Evolutionary conservation across 768 basidiomycete species (phyloP).

Genomic region (Cystofilobasidium ferigula): DNA sequence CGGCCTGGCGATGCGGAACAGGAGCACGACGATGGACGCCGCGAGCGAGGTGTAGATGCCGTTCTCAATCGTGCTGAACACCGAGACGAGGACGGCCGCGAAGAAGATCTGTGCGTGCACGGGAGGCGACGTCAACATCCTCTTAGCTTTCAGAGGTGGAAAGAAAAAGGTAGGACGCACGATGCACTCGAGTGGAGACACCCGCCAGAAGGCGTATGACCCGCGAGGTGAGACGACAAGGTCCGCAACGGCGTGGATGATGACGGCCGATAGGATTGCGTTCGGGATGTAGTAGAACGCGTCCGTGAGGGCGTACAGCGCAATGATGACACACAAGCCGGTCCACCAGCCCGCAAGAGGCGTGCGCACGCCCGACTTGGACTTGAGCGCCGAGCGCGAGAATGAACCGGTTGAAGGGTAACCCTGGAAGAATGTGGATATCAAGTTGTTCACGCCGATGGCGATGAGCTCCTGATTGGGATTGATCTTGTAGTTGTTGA

Average conservation of each 20-base stretch:
- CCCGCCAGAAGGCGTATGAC: constrained; percentile 83
- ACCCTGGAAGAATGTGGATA: constrained; percentile 78
- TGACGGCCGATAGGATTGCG: constrained; percentile 18
- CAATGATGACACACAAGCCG: constrained; percentile 78
- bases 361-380: constrained; percentile 91
- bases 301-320: constrained; percentile 80
- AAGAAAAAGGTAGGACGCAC: constrained; percentile 40
- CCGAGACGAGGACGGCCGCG: constrained; percentile 39
- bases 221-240: constrained; percentile 71
- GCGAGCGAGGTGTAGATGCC: constrained; percentile 50
- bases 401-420: constrained; percentile 98
- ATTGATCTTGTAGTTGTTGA: constrained; percentile 77
- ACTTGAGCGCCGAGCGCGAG: constrained; percentile 88
- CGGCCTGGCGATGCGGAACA: constrained; percentile 80
- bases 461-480: constrained; percentile 62
- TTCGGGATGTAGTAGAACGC: constrained; percentile 52
- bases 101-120: no score
- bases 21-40: constrained; percentile 63
- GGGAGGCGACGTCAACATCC: constrained; percentile 51
- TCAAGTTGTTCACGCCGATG: constrained; percentile 59
- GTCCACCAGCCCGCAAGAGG: constrained; percentile 78
- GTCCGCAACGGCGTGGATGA: constrained; percentile 41
- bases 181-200: constrained; percentile 70
- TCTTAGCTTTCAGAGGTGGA: no score
- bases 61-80: constrained; percentile 81